Evolutionary conservation across 75 land plant species (phyloP).

Genomic region (Selaginella moellendorffii): DNA sequence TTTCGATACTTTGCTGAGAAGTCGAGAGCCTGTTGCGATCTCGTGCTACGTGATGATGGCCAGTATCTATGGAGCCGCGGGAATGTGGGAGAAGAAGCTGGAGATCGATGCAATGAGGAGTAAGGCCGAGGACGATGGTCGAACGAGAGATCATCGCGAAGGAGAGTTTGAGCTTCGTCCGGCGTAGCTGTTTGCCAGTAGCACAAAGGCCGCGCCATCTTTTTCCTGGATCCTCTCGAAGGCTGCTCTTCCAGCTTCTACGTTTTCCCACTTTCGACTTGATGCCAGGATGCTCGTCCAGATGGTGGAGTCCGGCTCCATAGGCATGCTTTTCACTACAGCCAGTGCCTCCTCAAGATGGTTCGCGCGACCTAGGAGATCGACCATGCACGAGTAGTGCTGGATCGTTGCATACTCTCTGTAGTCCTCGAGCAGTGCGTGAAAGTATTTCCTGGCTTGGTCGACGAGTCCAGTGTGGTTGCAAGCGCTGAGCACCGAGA

Average conservation of each 20-base stretch:
- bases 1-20: constrained; percentile 15
- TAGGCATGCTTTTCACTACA: constrained; percentile 8
- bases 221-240: too few relatives aligned
- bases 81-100: too few relatives aligned
- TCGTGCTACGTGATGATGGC: too few relatives aligned
- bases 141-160: too few relatives aligned
- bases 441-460: constrained; percentile 5
- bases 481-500: constrained; percentile 13
- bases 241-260: too few relatives aligned
- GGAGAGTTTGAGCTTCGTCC: too few relatives aligned
- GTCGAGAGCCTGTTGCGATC: too few relatives aligned
- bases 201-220: too few relatives aligned
- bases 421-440: neutral
- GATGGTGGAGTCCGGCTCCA: neutral
- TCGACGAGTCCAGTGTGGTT: constrained; percentile 14
- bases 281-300: constrained; percentile 9
- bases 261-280: neutral
- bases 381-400: constrained; percentile 17
- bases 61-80: too few relatives aligned
- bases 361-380: constrained; percentile 15
- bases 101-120: too few relatives aligned
- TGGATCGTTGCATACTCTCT: neutral
- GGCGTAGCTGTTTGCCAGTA: too few relatives aligned
- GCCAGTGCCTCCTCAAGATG: constrained; percentile 3
- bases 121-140: too few relatives aligned